A percentile compares a stretch with the other conserved stretches of the same genome.
Evolutionary conservation across 1,284 basidiomycete genomes (phyloP).

Genomic region (Chiua sp.): DNA sequence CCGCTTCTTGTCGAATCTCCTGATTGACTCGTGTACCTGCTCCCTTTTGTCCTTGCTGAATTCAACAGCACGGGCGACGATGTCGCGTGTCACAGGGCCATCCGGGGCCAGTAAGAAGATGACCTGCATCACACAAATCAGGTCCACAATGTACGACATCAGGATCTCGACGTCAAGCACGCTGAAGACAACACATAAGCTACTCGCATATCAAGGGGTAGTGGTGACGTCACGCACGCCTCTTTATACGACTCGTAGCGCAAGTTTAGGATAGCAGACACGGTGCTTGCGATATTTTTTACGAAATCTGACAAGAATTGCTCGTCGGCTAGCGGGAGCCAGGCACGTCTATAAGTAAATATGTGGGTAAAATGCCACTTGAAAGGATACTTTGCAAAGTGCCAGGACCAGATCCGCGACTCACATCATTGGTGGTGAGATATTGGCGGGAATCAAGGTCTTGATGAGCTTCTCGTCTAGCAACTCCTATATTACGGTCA

Average conservation of each 20-base stretch:
- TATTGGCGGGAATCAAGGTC: slow-evolving; percentile 7
- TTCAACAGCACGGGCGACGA: not conserved
- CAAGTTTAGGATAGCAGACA: slow-evolving; percentile 17
- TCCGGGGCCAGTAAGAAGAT: no score
- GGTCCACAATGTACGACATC: no score
- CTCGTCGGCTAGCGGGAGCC: no score
- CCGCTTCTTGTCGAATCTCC: not conserved
- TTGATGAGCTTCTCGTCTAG: slow-evolving; percentile 12
- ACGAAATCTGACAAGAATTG: no score
- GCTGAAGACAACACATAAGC: no score
- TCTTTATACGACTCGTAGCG: slow-evolving; percentile 1
- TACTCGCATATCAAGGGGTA: no score
- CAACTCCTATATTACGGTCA: slow-evolving; percentile 7
- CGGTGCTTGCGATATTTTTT: not conserved
- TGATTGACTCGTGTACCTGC: not conserved
- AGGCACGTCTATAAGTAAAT: slow-evolving; percentile 2
- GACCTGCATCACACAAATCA: no score
- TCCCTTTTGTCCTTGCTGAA: not conserved
- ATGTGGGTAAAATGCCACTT: not conserved
- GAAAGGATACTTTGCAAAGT: no score
- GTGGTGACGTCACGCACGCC: slow-evolving; percentile 7
- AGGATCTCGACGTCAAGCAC: no score
- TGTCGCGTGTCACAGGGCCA: not conserved
- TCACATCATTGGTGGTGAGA: not conserved
- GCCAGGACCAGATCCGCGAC: not conserved